Conservation (phyloP, 768 basidiomycete genomes). For the Lyophyllum shimeji region DNA sequence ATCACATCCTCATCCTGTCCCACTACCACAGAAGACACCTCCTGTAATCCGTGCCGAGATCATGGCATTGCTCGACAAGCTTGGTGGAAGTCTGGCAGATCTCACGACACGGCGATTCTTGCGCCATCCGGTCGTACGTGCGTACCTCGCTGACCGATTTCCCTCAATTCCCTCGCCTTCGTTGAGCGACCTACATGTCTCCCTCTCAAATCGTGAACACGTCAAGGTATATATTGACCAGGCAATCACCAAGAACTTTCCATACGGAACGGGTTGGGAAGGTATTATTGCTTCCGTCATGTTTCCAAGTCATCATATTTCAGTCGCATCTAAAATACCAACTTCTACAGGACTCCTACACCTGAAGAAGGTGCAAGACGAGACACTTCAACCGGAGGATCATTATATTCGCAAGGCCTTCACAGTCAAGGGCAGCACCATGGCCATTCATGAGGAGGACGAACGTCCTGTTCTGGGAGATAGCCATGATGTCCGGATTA, state of each 20-base stretch:
- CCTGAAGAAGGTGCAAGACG: neutral
- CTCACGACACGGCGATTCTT: neutral
- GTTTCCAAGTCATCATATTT: neutral
- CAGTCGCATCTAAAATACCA: neutral
- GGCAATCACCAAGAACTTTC: neutral
- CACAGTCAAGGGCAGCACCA: neutral
- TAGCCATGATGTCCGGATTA: slow-evolving; percentile 13
- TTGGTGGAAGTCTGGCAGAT: neutral
- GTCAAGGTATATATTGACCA: neutral
- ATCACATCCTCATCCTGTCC: slow-evolving; percentile 22
- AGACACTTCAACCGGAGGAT: neutral
- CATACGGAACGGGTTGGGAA: neutral
- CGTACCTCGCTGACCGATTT: neutral
- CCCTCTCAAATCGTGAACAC: neutral
- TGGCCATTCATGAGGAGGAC: slow-evolving; percentile 1
- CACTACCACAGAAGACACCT: slow-evolving; percentile 18
- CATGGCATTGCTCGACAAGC: neutral
- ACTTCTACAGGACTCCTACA: neutral
- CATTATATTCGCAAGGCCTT: neutral
- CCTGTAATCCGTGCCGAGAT: slow-evolving; percentile 1
- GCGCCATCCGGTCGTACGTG: neutral
- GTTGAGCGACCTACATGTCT: neutral
- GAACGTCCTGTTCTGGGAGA: slow-evolving; percentile 3
- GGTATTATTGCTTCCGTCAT: neutral
- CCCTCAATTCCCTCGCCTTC: neutral